A percentile compares a stretch with the other conserved stretches of the same genome.
phyloP scores from a whole-genome alignment of 331 rosid species.

The Rosa hybrid region DNA sequence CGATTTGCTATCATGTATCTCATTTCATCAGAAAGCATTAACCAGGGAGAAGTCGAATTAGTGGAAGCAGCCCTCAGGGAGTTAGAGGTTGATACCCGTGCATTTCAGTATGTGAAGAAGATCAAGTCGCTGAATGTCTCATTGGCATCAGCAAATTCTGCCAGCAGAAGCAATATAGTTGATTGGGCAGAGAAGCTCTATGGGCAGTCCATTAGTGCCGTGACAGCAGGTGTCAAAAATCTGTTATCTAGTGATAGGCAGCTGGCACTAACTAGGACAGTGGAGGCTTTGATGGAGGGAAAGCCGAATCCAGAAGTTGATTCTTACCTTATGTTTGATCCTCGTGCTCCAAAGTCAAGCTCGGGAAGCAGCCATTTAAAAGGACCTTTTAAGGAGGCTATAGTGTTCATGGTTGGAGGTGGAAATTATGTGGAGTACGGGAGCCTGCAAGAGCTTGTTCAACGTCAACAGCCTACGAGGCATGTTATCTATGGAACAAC shows the following conservation, averaged over 20 bases:
- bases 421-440: slow-evolving; percentile 86
- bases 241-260: slow-evolving; percentile 80
- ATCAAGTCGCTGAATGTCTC: slow-evolving; percentile 76
- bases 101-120: slow-evolving; percentile 90
- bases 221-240: slow-evolving; percentile 94
- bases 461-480: slow-evolving; percentile 69
- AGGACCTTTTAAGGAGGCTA: slow-evolving; percentile 91
- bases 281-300: slow-evolving; percentile 88
- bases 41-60: slow-evolving; percentile 71
- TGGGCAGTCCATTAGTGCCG: slow-evolving; percentile 84
- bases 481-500: slow-evolving; percentile 85
- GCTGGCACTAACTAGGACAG: slow-evolving; percentile 85
- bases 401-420: slow-evolving; percentile 90
- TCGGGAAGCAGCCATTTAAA: slow-evolving; percentile 61
- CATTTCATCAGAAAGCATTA: slow-evolving; percentile 73
- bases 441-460: slow-evolving; percentile 78
- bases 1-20: slow-evolving; percentile 81
- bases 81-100: slow-evolving; percentile 72
- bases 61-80: slow-evolving; percentile 80
- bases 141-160: slow-evolving; percentile 73
- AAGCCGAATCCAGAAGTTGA: slow-evolving; percentile 88
- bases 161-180: slow-evolving; percentile 81
- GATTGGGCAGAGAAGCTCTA: slow-evolving; percentile 95
- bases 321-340: slow-evolving; percentile 68
- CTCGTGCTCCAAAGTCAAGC: slow-evolving; percentile 76